Evolutionary conservation across 2,329 filamentous ascomycete genomes (phyloP).

Genomic region (Penicillium brevicompactum): DNA sequence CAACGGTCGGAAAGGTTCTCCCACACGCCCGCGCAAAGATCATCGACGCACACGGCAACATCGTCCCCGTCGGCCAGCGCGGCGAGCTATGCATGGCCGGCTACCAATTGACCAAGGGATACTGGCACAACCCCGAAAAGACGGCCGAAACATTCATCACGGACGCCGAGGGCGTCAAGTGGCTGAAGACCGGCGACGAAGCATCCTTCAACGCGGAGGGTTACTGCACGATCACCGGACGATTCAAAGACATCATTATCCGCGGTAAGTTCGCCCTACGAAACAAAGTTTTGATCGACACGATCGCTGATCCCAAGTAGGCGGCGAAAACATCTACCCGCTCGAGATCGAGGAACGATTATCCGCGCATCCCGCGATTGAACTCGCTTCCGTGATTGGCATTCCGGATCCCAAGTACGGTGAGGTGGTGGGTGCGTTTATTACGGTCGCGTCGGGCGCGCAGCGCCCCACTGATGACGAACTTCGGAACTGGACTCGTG

Average conservation of each 20-base stretch:
- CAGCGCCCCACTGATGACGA: slow-evolving; percentile 54
- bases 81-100: slow-evolving; percentile 79
- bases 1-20: slow-evolving; percentile 74
- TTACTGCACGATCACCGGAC: slow-evolving; percentile 72
- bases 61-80: slow-evolving; percentile 66
- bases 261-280: slow-evolving; percentile 49
- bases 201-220: slow-evolving; percentile 58
- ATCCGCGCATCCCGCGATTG: slow-evolving; percentile 63
- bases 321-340: slow-evolving; percentile 73
- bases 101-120: slow-evolving; percentile 68
- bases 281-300: not conserved
- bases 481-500: slow-evolving; percentile 64
- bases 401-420: slow-evolving; percentile 71
- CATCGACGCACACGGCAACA: slow-evolving; percentile 63
- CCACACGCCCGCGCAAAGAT: slow-evolving; percentile 78
- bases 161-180: slow-evolving; percentile 60
- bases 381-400: slow-evolving; percentile 69
- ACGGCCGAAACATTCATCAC: slow-evolving; percentile 71
- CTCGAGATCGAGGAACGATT: slow-evolving; percentile 75
- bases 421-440: slow-evolving; percentile 70
- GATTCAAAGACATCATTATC: slow-evolving; percentile 81
- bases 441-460: slow-evolving; percentile 36
- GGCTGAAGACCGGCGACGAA: slow-evolving; percentile 68
- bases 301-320: slow-evolving; percentile 33
- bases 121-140: slow-evolving; percentile 71